phyloP scores from a whole-genome alignment of 2,329 filamentous ascomycete species.

The Colletotrichum sidae region DNA sequence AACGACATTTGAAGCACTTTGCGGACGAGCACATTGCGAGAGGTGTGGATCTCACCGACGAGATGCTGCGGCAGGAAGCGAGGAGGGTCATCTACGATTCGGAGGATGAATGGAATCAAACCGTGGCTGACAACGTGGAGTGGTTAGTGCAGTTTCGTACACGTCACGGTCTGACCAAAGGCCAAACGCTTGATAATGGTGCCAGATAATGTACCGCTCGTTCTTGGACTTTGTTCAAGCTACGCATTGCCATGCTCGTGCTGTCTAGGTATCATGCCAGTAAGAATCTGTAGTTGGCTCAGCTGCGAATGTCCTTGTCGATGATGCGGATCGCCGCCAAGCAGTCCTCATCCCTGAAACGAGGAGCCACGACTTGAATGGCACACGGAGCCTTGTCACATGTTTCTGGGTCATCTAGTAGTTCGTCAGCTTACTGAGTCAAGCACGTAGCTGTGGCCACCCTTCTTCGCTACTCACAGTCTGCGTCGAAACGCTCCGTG shows the following conservation, averaged over 20 bases:
- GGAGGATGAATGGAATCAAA: slow-evolving; percentile 43
- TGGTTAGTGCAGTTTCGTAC: slow-evolving; percentile 43
- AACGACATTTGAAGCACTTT: slow-evolving; percentile 19
- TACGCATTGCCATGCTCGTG: neutral
- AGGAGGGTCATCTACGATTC: slow-evolving; percentile 42
- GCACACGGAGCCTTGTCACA: slow-evolving; percentile 58
- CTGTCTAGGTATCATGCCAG: neutral
- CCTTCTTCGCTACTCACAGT: slow-evolving; percentile 44
- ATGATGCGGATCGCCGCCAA: slow-evolving; percentile 46
- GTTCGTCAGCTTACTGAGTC: neutral
- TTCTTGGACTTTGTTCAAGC: neutral
- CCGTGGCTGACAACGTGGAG: slow-evolving; percentile 43
- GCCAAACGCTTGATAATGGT: neutral
- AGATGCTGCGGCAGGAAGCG: slow-evolving; percentile 44
- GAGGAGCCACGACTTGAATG: slow-evolving; percentile 58
- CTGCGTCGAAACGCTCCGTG: slow-evolving; percentile 44
- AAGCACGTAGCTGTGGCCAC: no score
- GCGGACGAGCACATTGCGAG: neutral
- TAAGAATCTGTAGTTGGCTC: neutral
- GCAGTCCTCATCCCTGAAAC: slow-evolving; percentile 61
- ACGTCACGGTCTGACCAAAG: neutral
- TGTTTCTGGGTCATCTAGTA: slow-evolving; percentile 52
- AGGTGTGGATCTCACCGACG: slow-evolving; percentile 37
- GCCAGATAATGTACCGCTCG: neutral
- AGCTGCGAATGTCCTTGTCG: slow-evolving; percentile 38